Evolutionary conservation across 805 yeast genomes (phyloP).

Genomic region (Lipomyces oligophaga): DNA sequence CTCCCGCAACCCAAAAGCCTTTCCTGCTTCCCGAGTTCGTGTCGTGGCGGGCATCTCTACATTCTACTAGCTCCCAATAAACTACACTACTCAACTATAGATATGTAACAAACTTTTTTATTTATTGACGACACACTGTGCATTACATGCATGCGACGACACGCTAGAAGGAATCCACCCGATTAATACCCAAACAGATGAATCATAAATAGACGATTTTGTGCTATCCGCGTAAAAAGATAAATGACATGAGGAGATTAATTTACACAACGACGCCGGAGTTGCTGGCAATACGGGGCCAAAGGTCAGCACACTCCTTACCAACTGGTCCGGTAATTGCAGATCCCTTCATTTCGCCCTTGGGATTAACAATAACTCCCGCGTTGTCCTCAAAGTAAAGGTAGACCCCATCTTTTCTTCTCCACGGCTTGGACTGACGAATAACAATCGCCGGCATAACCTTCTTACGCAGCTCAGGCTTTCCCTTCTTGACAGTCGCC

Average conservation of each 20-base stretch:
- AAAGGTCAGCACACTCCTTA: constrained; percentile 99
- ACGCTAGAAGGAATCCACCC: too few relatives aligned
- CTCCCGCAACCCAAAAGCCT: constrained; percentile 6
- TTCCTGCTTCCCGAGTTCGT: constrained; percentile 26
- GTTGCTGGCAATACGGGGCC: constrained; percentile 99
- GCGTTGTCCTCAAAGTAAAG: constrained; percentile 99
- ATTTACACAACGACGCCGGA: constrained; percentile 99
- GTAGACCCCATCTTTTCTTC: constrained; percentile 99
- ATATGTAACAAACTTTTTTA: too few relatives aligned
- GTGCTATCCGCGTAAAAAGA: too few relatives aligned
- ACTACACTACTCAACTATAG: too few relatives aligned
- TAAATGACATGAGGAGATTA: not conserved
- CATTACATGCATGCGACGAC: too few relatives aligned
- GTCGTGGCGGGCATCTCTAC: constrained; percentile 18
- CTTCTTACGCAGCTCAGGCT: constrained; percentile 99
- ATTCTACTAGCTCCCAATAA: too few relatives aligned
- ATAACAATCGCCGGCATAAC: constrained; percentile 99
- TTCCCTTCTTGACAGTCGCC: constrained; percentile 99
- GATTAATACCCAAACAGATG: too few relatives aligned
- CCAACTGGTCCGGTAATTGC: constrained; percentile 99
- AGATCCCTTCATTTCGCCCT: constrained; percentile 99
- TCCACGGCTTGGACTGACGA: constrained; percentile 99
- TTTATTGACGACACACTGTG: too few relatives aligned
- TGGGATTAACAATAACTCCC: constrained; percentile 99
- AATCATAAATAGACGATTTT: too few relatives aligned